Percentiles rank a stretch among this genome's conserved stretches.
Conservation (phyloP, 2,329 filamentous ascomycete species). For the Botrytis tulipae region DNA sequence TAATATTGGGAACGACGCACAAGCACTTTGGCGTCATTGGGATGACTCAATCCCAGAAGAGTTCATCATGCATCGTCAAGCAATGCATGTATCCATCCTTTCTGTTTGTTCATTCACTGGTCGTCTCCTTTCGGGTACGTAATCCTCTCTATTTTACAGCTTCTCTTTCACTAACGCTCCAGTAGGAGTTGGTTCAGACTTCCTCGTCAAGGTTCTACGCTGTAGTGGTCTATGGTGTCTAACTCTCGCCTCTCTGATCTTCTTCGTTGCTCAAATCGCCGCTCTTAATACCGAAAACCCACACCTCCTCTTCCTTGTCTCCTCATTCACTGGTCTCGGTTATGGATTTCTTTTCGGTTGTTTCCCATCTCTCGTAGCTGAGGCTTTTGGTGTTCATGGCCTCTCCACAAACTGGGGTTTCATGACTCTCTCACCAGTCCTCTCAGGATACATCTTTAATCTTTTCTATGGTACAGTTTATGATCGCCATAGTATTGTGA, state of each 20-base stretch:
- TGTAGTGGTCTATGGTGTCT: conserved; percentile 91
- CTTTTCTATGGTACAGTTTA: conserved; percentile 83
- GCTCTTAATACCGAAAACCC: conserved; percentile 77
- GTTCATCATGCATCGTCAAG: conserved; percentile 77
- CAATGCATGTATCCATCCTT: conserved; percentile 92
- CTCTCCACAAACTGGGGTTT: conserved; percentile 95
- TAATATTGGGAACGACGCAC: conserved; percentile 89
- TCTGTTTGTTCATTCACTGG: conserved; percentile 85
- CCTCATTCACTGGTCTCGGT: conserved; percentile 77
- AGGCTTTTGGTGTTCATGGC: conserved; percentile 86
- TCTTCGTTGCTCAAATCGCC: conserved; percentile 74
- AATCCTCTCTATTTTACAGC: conserved; percentile 24
- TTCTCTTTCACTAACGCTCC: conserved; percentile 34
- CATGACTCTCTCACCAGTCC: conserved; percentile 85
- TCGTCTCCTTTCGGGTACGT: conserved; percentile 56
- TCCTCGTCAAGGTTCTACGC: conserved; percentile 76
- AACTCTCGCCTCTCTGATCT: conserved; percentile 72
- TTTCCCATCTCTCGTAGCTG: conserved; percentile 83
- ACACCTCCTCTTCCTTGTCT: conserved; percentile 72
- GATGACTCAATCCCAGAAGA: conserved; percentile 69
- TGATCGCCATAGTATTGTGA: conserved; percentile 72
- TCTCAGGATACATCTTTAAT: conserved; percentile 91
- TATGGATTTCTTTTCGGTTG: conserved; percentile 96
- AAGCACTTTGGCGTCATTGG: conserved; percentile 84
- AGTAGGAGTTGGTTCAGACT: conserved; percentile 78